These are phyloP conservation scores for Acorus calamus DNA, from an alignment of 106 monocot genomes.

Conservation along the genomic window DNA sequence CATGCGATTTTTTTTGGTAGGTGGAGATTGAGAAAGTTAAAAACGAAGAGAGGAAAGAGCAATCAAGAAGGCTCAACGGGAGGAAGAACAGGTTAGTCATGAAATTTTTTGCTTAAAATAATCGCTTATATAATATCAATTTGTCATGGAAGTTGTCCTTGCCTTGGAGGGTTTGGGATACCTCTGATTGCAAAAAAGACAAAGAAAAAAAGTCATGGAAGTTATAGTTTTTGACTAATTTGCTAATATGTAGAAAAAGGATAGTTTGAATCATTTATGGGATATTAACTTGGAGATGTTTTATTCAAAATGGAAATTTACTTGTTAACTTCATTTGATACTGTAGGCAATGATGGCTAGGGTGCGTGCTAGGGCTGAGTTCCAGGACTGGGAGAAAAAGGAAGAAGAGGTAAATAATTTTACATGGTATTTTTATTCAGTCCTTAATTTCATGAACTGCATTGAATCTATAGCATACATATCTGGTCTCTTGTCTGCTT, in stretches of 20 bases:
- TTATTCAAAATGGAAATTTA: background rate
- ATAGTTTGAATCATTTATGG: too few relatives aligned
- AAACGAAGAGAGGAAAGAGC: slow-evolving; percentile 97
- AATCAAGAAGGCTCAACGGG: slow-evolving; percentile 92
- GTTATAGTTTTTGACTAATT: too few relatives aligned
- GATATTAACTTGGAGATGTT: too few relatives aligned
- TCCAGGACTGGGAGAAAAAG: slow-evolving; percentile 98
- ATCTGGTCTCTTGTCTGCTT: too few relatives aligned
- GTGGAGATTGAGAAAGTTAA: slow-evolving; percentile 98
- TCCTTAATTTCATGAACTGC: too few relatives aligned
- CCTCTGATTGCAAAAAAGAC: too few relatives aligned
- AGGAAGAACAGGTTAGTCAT: slow-evolving; percentile 84
- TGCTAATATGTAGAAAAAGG: too few relatives aligned
- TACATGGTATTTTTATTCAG: background rate
- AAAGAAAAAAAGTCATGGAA: too few relatives aligned
- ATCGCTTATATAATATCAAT: too few relatives aligned
- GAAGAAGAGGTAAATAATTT: slow-evolving; percentile 71
- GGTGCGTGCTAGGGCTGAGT: slow-evolving; percentile 87
- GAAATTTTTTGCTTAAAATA: background rate
- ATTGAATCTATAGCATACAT: background rate
- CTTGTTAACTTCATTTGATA: slow-evolving; percentile 1
- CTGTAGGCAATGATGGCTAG: slow-evolving; percentile 78
- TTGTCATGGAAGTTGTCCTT: too few relatives aligned
- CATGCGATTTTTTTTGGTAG: slow-evolving; percentile 15
- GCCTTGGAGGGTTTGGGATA: too few relatives aligned